A percentile compares a stretch with the other conserved stretches of the same genome.
Evolutionary conservation across 805 yeast genomes (phyloP).

Genomic region (Lipomyces spencermartinsiae): DNA sequence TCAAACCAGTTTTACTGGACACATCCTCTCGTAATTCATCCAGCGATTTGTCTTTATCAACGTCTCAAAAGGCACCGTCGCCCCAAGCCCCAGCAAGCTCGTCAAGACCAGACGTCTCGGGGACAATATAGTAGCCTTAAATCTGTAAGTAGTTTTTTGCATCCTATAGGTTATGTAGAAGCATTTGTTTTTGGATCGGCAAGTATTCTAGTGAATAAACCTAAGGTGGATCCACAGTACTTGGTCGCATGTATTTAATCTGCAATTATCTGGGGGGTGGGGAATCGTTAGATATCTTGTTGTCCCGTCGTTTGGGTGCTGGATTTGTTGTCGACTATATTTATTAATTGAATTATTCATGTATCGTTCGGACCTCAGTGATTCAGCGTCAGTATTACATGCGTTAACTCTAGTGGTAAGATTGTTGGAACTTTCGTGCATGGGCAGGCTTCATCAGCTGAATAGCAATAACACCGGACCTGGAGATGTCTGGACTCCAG

Average conservation of each 20-base stretch:
- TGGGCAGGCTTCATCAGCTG: too few species aligned
- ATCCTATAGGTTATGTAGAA: neutral
- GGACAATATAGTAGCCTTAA: neutral
- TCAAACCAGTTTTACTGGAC: slow-evolving; percentile 36
- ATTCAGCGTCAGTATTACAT: too few species aligned
- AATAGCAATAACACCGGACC: too few species aligned
- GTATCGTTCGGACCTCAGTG: too few species aligned
- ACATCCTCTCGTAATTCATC: slow-evolving; percentile 7
- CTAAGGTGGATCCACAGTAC: neutral
- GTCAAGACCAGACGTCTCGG: neutral
- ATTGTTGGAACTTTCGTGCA: too few species aligned
- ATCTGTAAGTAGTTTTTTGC: neutral
- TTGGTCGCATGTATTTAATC: neutral
- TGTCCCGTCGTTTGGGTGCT: neutral
- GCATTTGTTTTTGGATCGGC: neutral
- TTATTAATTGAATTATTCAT: too few species aligned
- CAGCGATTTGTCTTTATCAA: neutral
- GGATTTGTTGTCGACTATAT: too few species aligned
- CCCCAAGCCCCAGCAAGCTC: neutral
- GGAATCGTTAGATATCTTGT: too few species aligned
- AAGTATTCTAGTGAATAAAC: neutral
- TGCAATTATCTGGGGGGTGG: too few species aligned
- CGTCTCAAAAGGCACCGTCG: neutral
- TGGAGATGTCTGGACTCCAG: too few species aligned
- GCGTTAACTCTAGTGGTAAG: too few species aligned